Evolutionary conservation across 768 basidiomycete genomes (phyloP), one percentile per base, ranked within the genome.

Genomic region (Termitomyces sp.): DNA sequence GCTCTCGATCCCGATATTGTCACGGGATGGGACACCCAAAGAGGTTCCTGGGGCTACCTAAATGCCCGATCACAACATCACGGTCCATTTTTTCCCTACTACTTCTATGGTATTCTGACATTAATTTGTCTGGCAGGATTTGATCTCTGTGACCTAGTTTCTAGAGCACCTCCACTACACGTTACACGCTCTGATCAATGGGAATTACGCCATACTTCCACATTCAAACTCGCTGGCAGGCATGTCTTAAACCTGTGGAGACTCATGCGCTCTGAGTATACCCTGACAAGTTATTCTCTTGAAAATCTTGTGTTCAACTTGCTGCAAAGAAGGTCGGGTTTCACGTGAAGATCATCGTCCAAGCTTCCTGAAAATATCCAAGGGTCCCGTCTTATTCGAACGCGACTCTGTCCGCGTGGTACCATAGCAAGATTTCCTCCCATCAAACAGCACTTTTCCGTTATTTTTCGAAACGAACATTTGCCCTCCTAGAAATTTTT

Each of bases 241-340:
- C 95, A 99, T 65, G 88, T 96, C 32, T 75, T 99, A 44, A 97
- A 98, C 61, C 70, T 92, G 13, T 98, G 94, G 94, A 78, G 94
- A 52, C 83, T 98, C 49, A 90, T 98, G 81, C 85, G 93, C 32
- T 82, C 84, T 1, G 96, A 98, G 62, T 81, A 85, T 56, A 84
- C 78, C 18, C 70, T 98, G 51, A 81, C 78, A 33, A 84, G 81
- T 56, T 94, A 98, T 69, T 85, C 90, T 0, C 88, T 98, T 59
- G 96, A 98, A 70, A 93, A 95, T 60, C 86, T 91, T 0, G 90
- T 77, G 0, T 94, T 93, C 64, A 85, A 96, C 59, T 65, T 95
- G 18, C 74, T 99, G 6, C 81, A 79, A 40, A 76, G 77, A 68
- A 78, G 95, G 96, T 92, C 54, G 32, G 76, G 25, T n/a, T 9